phyloP scores from a whole-genome alignment of 306 rosid species.

The Arachis hypogaea region DNA sequence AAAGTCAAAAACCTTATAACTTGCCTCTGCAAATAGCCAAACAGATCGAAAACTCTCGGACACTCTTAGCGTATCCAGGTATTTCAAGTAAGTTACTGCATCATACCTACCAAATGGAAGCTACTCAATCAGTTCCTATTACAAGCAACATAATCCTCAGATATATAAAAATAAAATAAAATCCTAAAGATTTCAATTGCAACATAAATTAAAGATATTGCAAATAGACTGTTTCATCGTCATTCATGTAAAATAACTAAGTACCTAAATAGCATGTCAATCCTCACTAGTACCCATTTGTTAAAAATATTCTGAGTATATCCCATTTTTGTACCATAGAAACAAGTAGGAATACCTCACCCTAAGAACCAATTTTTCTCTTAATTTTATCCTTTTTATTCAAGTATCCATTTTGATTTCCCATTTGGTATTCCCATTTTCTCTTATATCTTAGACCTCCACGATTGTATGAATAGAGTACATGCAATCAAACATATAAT shows the following conservation, averaged over 20 bases:
- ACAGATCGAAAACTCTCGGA: slow-evolving; percentile 94
- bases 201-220: neutral
- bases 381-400: too few relatives aligned
- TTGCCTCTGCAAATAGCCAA: slow-evolving; percentile 98
- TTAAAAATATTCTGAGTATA: too few relatives aligned
- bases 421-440: neutral
- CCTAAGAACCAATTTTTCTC: too few relatives aligned
- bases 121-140: slow-evolving; percentile 39
- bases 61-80: slow-evolving; percentile 89
- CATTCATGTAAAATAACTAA: neutral
- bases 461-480: neutral
- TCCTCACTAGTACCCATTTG: neutral
- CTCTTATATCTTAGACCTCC: neutral
- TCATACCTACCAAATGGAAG: slow-evolving; percentile 70
- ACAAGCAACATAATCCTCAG: slow-evolving; percentile 28
- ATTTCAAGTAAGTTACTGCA: slow-evolving; percentile 90
- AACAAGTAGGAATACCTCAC: too few relatives aligned
- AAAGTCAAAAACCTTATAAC: slow-evolving; percentile 87
- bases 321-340: too few relatives aligned
- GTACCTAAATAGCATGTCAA: neutral
- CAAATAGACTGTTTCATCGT: neutral
- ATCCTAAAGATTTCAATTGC: too few relatives aligned
- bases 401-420: too few relatives aligned
- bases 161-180: neutral
- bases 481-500: neutral